Evolutionary conservation across 2,329 filamentous ascomycete genomes (phyloP).

Genomic region (Aspergillus persii): DNA sequence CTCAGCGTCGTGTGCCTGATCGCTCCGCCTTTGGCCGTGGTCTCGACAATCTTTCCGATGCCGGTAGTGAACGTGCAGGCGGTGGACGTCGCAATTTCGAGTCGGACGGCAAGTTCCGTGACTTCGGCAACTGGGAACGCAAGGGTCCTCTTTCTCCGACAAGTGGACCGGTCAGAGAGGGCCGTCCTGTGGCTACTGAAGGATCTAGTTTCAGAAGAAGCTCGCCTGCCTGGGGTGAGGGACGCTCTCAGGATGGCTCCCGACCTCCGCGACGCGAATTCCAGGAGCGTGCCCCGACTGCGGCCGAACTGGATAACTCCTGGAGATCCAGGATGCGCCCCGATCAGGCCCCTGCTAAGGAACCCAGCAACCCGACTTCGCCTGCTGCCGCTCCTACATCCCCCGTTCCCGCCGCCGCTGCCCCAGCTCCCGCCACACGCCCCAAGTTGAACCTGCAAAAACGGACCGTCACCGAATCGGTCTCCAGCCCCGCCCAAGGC

Average conservation of each 20-base stretch:
- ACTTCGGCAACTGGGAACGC: slow-evolving; percentile 90
- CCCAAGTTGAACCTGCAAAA: slow-evolving; percentile 87
- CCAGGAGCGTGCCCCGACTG: slow-evolving; percentile 71
- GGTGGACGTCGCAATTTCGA: slow-evolving; percentile 64
- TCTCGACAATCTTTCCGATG: slow-evolving; percentile 55
- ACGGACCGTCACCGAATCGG: slow-evolving; percentile 80
- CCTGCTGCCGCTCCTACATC: slow-evolving; percentile 65
- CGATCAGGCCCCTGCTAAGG: slow-evolving; percentile 69
- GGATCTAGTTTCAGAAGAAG: slow-evolving; percentile 61
- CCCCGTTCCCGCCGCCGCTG: slow-evolving; percentile 34
- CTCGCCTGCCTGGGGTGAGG: slow-evolving; percentile 74
- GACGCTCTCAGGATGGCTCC: slow-evolving; percentile 69
- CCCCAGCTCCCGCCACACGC: slow-evolving; percentile 59
- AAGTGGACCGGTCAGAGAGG: slow-evolving; percentile 54
- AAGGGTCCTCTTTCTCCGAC: slow-evolving; percentile 83
- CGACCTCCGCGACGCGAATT: slow-evolving; percentile 77
- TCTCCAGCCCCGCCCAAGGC: slow-evolving; percentile 45
- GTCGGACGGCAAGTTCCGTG: slow-evolving; percentile 71
- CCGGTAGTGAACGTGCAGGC: slow-evolving; percentile 64
- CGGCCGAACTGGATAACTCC: slow-evolving; percentile 87
- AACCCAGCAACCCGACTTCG: slow-evolving; percentile 72
- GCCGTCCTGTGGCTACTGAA: slow-evolving; percentile 59
- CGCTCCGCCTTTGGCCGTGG: slow-evolving; percentile 55
- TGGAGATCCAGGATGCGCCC: slow-evolving; percentile 92
- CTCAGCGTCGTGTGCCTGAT: slow-evolving; percentile 56